phyloP scores from a whole-genome alignment of 768 basidiomycete genomes.

The Tylopilus plumbeoviolaceoides region DNA sequence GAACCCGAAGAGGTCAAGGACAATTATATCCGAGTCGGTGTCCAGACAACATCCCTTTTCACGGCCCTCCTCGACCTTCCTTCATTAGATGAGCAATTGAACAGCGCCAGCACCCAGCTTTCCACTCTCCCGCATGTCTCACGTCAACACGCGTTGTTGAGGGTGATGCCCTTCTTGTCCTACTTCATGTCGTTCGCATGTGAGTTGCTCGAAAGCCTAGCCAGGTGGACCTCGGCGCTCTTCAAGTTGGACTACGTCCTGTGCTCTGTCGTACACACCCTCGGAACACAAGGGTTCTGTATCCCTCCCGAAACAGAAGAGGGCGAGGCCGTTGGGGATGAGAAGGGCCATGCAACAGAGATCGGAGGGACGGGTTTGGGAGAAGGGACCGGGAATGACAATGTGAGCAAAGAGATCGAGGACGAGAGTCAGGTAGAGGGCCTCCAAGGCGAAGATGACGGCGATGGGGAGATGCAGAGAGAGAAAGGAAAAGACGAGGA shows the following conservation, averaged over 20 bases:
- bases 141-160: slow-evolving; percentile 35
- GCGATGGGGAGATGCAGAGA: slow-evolving; percentile 25
- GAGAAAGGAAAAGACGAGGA: slow-evolving; percentile 52
- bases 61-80: slow-evolving; percentile 48
- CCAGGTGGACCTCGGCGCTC: slow-evolving; percentile 66
- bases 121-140: slow-evolving; percentile 30
- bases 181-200: slow-evolving; percentile 55
- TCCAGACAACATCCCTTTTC: slow-evolving; percentile 40
- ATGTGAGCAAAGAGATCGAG: slow-evolving; percentile 92
- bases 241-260: slow-evolving; percentile 85
- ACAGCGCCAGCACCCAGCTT: slow-evolving; percentile 38
- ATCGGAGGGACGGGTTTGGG: slow-evolving; percentile 84
- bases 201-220: slow-evolving; percentile 52
- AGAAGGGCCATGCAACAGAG: slow-evolving; percentile 35
- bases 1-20: slow-evolving; percentile 35
- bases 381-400: slow-evolving; percentile 77
- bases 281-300: slow-evolving; percentile 90
- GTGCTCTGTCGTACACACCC: slow-evolving; percentile 64
- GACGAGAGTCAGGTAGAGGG: slow-evolving; percentile 98
- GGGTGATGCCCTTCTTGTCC: slow-evolving; percentile 73
- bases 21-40: slow-evolving; percentile 50
- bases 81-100: slow-evolving; percentile 39
- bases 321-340: slow-evolving; percentile 44
- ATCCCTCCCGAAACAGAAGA: slow-evolving; percentile 76
- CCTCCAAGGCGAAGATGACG: slow-evolving; percentile 62